A percentile compares a stretch with the other conserved stretches of the same genome.
Conservation (phyloP, 108 stramenopile species). For the Nitzschia inconspicua region DNA sequence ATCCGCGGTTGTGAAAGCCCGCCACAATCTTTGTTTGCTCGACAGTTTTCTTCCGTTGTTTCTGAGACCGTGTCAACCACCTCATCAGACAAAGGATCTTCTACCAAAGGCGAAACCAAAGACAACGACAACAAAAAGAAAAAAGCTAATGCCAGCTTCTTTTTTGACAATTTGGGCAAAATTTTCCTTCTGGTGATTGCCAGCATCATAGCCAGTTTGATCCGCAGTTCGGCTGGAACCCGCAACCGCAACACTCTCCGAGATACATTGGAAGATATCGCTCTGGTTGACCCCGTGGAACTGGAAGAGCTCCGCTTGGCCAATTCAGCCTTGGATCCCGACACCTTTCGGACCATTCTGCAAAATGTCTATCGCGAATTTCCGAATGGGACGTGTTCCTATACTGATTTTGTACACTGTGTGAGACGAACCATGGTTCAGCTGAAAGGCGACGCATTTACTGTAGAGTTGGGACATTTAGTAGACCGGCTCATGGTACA, state of each 20-base stretch:
- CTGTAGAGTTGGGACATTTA: slow-evolving; percentile 79
- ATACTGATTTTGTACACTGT: slow-evolving; percentile 51
- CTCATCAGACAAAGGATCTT: no score
- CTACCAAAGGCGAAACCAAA: no score
- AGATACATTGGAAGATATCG: slow-evolving; percentile 48
- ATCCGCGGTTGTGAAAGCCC: no score
- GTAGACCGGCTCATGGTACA: slow-evolving; percentile 71
- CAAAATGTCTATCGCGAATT: slow-evolving; percentile 16
- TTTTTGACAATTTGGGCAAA: slow-evolving; percentile 83
- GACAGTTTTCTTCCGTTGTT: no score
- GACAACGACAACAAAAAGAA: slow-evolving; percentile 14
- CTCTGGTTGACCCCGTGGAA: slow-evolving; percentile 77
- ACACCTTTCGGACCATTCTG: slow-evolving; percentile 50
- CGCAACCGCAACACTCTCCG: slow-evolving; percentile 52
- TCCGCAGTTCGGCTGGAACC: slow-evolving; percentile 59
- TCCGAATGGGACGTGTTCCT: slow-evolving; percentile 34
- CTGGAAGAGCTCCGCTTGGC: slow-evolving; percentile 77
- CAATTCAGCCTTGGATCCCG: slow-evolving; percentile 61
- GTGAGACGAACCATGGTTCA: slow-evolving; percentile 45
- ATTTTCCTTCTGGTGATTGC: slow-evolving; percentile 65
- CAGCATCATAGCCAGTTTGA: slow-evolving; percentile 47
- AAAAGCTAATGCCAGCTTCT: slow-evolving; percentile 60
- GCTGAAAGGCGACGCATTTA: slow-evolving; percentile 59
- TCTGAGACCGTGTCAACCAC: no score
- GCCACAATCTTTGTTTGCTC: no score